A percentile compares a stretch with the other conserved stretches of the same genome.
Evolutionary conservation across 2,329 filamentous ascomycete species (phyloP).

Genomic region (Amesomyces nigricolor): DNA sequence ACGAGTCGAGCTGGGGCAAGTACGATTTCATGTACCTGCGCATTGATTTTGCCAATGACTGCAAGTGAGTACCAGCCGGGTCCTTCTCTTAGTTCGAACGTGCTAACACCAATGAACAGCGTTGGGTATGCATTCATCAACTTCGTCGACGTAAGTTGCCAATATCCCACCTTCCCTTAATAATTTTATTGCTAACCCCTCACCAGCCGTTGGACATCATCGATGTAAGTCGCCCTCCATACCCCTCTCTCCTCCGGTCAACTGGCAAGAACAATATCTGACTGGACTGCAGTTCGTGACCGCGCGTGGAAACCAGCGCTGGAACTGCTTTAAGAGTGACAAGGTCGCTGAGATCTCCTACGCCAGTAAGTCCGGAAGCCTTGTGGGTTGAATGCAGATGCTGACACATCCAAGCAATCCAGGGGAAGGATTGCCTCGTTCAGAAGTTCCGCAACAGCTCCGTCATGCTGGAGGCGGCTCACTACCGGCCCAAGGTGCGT

Average conservation of each 20-base stretch:
- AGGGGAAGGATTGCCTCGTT: constrained; percentile 84
- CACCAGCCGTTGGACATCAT: constrained; percentile 65
- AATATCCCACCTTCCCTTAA: not conserved
- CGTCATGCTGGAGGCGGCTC: constrained; percentile 80
- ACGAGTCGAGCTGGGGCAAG: constrained; percentile 70
- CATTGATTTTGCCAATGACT: constrained; percentile 79
- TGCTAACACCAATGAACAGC: constrained; percentile 42
- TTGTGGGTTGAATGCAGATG: constrained; percentile 26
- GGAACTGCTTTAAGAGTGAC: constrained; percentile 76
- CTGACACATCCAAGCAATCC: constrained; percentile 58
- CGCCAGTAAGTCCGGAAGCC: constrained; percentile 60
- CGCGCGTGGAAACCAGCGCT: constrained; percentile 63
- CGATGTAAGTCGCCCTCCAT: constrained; percentile 45
- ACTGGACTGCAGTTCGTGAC: constrained; percentile 57
- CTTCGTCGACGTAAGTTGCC: constrained; percentile 65
- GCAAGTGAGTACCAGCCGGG: constrained; percentile 58
- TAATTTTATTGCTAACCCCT: constrained; percentile 33
- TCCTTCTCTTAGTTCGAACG: constrained; percentile 10
- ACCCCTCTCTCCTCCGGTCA: not conserved
- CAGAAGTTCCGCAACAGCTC: constrained; percentile 97
- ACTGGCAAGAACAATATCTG: constrained; percentile 18
- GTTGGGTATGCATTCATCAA: constrained; percentile 98
- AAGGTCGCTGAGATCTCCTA: constrained; percentile 91
- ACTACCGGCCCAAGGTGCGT: constrained; percentile 75
- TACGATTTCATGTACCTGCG: constrained; percentile 96